Conservation (phyloP, 2,329 filamentous ascomycete species). For the Xylariales sp. region DNA sequence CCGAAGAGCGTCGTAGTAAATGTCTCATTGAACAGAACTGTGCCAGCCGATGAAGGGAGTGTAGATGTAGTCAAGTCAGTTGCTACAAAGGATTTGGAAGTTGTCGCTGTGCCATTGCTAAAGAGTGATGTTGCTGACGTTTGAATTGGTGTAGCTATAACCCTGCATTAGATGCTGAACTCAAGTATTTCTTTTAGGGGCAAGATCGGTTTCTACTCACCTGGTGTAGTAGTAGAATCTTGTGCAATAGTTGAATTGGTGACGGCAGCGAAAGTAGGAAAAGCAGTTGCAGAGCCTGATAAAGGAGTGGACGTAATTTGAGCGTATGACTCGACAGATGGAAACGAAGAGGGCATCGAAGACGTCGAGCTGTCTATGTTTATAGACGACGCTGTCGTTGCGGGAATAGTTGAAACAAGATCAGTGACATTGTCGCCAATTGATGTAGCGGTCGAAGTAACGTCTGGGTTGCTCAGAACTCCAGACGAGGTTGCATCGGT, state of each 20-base stretch:
- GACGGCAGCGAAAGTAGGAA: slow-evolving; percentile 9
- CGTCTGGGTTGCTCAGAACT: slow-evolving; percentile 3
- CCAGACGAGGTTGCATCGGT: background rate
- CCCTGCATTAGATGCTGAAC: background rate
- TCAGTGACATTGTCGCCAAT: slow-evolving; percentile 9
- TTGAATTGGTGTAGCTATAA: background rate
- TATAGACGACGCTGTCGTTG: slow-evolving; percentile 10
- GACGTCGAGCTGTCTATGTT: slow-evolving; percentile 5
- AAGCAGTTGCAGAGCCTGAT: slow-evolving; percentile 3
- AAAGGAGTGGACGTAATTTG: slow-evolving; percentile 11
- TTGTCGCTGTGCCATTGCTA: slow-evolving; percentile 8
- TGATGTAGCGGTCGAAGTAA: slow-evolving; percentile 2
- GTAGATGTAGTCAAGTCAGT: slow-evolving; percentile 12
- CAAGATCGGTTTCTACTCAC: slow-evolving; percentile 1
- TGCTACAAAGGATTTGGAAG: slow-evolving; percentile 7
- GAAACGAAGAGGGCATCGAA: slow-evolving; percentile 12
- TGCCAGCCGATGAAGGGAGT: slow-evolving; percentile 11
- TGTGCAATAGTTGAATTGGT: slow-evolving; percentile 7
- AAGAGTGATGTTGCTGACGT: slow-evolving; percentile 5
- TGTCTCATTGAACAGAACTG: slow-evolving; percentile 11
- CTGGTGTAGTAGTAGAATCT: background rate
- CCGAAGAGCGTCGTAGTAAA: slow-evolving; percentile 11
- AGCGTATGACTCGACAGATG: slow-evolving; percentile 12
- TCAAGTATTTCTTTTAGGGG: background rate
- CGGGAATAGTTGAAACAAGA: background rate